Percentiles rank a stretch among this genome's conserved stretches.
Conservation (phyloP, 352 stramenopile genomes). For the Peronospora farinosa region DNA sequence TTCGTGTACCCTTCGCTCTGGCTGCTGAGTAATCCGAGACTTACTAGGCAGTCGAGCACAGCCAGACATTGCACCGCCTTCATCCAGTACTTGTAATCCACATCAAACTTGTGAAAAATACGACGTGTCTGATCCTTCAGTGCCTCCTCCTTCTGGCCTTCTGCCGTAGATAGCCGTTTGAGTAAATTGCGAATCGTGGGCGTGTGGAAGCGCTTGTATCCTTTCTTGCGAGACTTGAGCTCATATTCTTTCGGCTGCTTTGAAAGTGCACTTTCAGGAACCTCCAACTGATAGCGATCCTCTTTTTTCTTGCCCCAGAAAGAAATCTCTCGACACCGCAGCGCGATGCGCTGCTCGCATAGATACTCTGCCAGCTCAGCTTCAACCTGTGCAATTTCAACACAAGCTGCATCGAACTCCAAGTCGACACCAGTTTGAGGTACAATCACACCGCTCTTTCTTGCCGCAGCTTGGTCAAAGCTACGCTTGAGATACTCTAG, state of each 20-base stretch:
- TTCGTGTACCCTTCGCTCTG: constrained; percentile 91
- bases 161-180: constrained; percentile 58
- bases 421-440: constrained; percentile 91
- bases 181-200: constrained; percentile 79
- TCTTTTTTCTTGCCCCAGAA: constrained; percentile 97
- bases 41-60: constrained; percentile 93
- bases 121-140: constrained; percentile 85
- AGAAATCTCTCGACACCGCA: constrained; percentile 82
- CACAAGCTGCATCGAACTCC: constrained; percentile 90
- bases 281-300: constrained; percentile 89
- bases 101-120: constrained; percentile 97
- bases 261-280: constrained; percentile 70
- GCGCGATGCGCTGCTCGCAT: constrained; percentile 51
- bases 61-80: constrained; percentile 88
- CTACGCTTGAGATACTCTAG: constrained; percentile 94
- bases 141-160: constrained; percentile 74
- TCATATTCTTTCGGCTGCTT: constrained; percentile 93
- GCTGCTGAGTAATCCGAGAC: constrained; percentile 90
- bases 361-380: constrained; percentile 90
- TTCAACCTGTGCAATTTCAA: constrained; percentile 83
- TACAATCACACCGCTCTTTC: constrained; percentile 89
- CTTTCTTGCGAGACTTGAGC: constrained; percentile 91
- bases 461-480: constrained; percentile 93
- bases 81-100: constrained; percentile 90
- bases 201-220: constrained; percentile 90